Base-by-base conservation (phyloP, 2,329 filamentous ascomycete species). In the Penicillium paneum region DNA sequence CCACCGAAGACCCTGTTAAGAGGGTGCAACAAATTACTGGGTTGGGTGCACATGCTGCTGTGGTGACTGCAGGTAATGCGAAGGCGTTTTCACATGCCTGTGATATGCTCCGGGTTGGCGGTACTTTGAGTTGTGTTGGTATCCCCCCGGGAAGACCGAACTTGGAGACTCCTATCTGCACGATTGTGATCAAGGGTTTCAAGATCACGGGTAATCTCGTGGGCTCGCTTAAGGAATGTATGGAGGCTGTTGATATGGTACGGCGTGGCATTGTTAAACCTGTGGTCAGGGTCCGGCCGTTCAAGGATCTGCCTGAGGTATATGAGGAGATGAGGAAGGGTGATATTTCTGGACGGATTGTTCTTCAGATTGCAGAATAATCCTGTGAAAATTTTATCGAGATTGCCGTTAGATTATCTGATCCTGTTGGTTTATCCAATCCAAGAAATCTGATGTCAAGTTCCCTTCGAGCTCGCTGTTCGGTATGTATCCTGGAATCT, bases 281-380 rank as follows among this genome's bases (percentile, higher is more conserved):
- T 26, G 71, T 70, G 40, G 67, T 78, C 26, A 65, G 70, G 43
- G 66, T 79, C 13, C 67, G 75, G n/a, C 63, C 68, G 4, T 78
- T 79, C 52, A 69, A 57, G 51, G 75, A 79, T 34, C 57, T 79
- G 55, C 67, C 71, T 15, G 61, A 66, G 42, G 71, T 78, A 19
- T 78, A 78, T 65, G 69, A 75, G 45, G 73, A 78, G 59, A 68
- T 78, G 57, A 74, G 78, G 61, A 75, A 70, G 54, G 76, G 75
- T 0, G 73, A 77, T 56, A 71, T 78, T 50, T 62, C 70, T 21
- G 76, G 75, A 7, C 64, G 75, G 11, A 66, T 78, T 17, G 77
- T 79, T 39, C 66, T 79, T 47, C 68, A 75, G 56, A 61, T 77
- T 48, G 64, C 68, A 7, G 65, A 72, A 19, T 65, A 49, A 53